Percentiles rank a stretch among this genome's conserved stretches.
These are phyloP conservation scores for Rhinocladiella mackenziei DNA, from an alignment of 2,329 filamentous ascomycete species.

Conservation along the genomic window DNA sequence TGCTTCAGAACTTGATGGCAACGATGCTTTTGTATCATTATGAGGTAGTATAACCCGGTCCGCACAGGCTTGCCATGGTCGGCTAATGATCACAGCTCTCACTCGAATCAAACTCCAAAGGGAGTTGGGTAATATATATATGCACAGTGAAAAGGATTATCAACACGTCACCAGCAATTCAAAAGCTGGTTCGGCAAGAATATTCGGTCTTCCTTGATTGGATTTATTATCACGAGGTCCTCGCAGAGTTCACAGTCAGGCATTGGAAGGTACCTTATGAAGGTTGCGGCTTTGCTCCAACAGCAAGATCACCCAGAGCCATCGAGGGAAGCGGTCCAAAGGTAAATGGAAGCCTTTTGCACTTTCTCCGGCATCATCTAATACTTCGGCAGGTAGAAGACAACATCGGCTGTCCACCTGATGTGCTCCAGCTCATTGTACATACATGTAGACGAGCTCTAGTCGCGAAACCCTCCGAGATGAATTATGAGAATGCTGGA, in stretches of 20 bases:
- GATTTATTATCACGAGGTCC: constrained; percentile 24
- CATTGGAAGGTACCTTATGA: constrained; percentile 23
- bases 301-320: constrained; percentile 14
- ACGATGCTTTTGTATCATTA: constrained; percentile 26
- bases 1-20: constrained; percentile 24
- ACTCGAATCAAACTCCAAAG: constrained; percentile 21
- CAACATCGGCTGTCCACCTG: constrained; percentile 19
- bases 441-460: constrained; percentile 19
- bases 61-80: constrained; percentile 5
- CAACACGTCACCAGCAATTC: constrained; percentile 15
- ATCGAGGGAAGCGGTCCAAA: constrained; percentile 10
- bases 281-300: constrained; percentile 16
- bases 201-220: constrained; percentile 23
- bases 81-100: constrained; percentile 19
- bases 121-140: constrained; percentile 20
- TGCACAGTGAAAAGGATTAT: constrained; percentile 22
- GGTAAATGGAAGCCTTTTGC: constrained; percentile 13
- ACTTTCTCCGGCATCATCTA: constrained; percentile 8
- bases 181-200: constrained; percentile 21
- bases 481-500: constrained; percentile 9
- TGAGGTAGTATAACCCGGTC: constrained; percentile 14
- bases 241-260: constrained; percentile 21
- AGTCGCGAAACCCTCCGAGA: constrained; percentile 11
- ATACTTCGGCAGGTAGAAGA: constrained; percentile 16
- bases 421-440: constrained; percentile 19